Evolutionary conservation across 768 basidiomycete species (phyloP), one percentile per base, ranked within the genome.

Genomic region (Suillus ampliporus): DNA sequence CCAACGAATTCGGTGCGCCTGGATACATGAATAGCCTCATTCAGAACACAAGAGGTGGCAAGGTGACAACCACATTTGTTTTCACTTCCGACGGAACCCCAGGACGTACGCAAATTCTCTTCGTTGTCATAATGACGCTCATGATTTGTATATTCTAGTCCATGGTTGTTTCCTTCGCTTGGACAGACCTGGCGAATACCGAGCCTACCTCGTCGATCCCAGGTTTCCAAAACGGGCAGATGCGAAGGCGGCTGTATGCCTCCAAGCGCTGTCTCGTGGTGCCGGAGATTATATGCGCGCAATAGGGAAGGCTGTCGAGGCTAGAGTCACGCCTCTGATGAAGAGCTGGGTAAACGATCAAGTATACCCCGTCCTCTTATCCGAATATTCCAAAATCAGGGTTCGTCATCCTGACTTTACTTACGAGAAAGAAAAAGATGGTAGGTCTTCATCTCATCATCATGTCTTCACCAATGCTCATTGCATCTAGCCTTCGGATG

Each of bases 161-260:
- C 84, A 88, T 43, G 89, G 89, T 4, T 88, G 85, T 69, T 72
- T 91, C 13, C 78, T 91, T 46, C 85, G 86, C 31, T 65, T 92
- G 6, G 80, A 82, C 46, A 82, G 84, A 31, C 83, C 84, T 3
- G 77, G 75, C 5, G 82, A 84, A 61, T 82, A 80, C 41, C 80
- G 76, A 47, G 85, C 87, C 0, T 92, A 81, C 65, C 71, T 92
- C 6, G 87, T 88, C 34, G 89, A 90, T n/a, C 77, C 86, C 0
- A 77, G 79, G 17, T 91, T 91, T 65, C 66, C 78, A 2, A 88
- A 84, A 67, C 85, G 85, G 4, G 74, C 76, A 0, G 89, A 91
- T 58, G 90, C 89, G n/a, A 90, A 88, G 71, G 79, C 82, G 0
- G 91, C 90, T 0, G 90, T 85, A 3, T 86, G 83, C 63, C 72